Evolutionary conservation across 2,329 filamentous ascomycete genomes (phyloP), one percentile per base, ranked within the genome.

Genomic region (Calonectria honghensis): DNA sequence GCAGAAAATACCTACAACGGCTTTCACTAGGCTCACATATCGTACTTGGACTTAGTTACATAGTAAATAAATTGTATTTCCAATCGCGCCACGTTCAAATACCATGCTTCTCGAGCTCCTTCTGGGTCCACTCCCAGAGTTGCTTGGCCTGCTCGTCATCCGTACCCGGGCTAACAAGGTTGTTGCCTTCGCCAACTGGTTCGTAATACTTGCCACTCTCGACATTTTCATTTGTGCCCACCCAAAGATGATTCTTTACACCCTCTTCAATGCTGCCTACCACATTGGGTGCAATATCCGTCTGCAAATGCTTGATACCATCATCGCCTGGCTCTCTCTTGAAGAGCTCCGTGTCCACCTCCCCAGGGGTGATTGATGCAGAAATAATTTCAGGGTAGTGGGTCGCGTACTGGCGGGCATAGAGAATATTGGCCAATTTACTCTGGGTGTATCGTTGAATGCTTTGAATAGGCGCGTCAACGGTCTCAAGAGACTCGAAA

Each of bases 181-280:
- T 59, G n/a, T 35, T 45, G 20, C 39, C 35, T 6, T 54, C 64
- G 0, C 73, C 68, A 48, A 74, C 73, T 3, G 73, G 73, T 20
- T 74, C 54, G 27, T 74, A 74, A 35, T 52, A 71, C n/a, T 72
- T 35, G 18, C 73, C 68, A 31, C 35, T 72, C 14, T 57, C 11
- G 0, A 68, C 73, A 37, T 35, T 64, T 7, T 72, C 51, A 31
- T 39, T 71, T 16, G 68, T 72, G 1, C 68, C 73, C 20, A 41
- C 64, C 73, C 73, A 74, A 16, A 74, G 68, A 39, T 74, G 73
- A 11, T 74, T 74, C 64, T 68, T 74, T 54, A 65, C 68, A 18
- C 73, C 73, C 27, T 74, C 73, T 20, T 72, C 68, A 6, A 74
- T 41, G 20, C 14, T 52, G 1, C 54, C 52, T 4, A 51, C 73